Evolutionary conservation across 305 asterid genomes (phyloP), one percentile per base, ranked within the genome.

Genomic region (Rubia balearica): DNA sequence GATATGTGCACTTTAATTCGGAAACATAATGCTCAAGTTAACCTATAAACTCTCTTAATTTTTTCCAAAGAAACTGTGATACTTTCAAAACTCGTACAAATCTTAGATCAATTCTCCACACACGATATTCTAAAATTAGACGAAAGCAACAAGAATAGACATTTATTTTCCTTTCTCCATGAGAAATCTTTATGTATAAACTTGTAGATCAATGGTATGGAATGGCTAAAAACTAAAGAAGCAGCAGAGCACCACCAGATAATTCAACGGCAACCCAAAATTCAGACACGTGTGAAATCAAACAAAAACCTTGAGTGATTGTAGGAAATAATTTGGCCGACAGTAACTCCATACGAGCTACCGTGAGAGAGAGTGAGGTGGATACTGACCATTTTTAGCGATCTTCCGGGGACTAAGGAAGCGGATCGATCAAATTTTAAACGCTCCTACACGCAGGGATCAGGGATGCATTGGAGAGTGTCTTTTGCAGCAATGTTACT

Each of bases 361-460:
- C 16, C 38, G 12, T 27, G 48, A 49, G 71, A 68, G 12, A 68
- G 10, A 62, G 42, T 7, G 62, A n/a, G 49, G 24, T 7, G 33
- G 33, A 55, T 5, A 48, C 71, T 68, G 27, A 49, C 71, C 61
- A 49, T 68, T 68, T 67, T n/a, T 8, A 49, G 48, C 48, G 46
- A 67, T 48, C 61, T 51, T 67, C n/a, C 43, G 61, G 45, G 71
- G 61, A 40, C 22, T 60, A 68, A 49, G 62, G 41, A 14, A 17
- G 62, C 71, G 62, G 62, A 41, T 64, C 68, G 68, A 40, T 64
- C 68, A 64, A 64, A 40, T 17, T 64, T 19, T 8, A 36, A 17
- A 40, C 36, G 24, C 68, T 64, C 33, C 33, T 12, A 16, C 3
- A 17, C 68, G 16, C 68, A 40, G 61, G 9, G 33, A 30, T 3